phyloP scores from a whole-genome alignment of 78 protist species.

The Dictyostelium discoideum region DNA sequence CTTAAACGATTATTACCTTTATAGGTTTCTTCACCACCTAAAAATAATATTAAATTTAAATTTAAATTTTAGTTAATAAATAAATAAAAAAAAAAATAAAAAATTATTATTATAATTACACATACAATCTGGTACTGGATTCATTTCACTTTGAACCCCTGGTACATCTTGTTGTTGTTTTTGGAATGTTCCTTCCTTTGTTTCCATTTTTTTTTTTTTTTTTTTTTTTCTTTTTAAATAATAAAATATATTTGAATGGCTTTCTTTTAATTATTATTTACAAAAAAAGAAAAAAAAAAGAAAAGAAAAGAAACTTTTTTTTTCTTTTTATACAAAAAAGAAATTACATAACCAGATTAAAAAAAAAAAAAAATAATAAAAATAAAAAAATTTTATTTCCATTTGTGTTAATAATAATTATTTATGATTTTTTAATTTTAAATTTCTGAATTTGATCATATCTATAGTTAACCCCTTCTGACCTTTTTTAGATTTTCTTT shows the following conservation, averaged over 20 bases:
- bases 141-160: background rate
- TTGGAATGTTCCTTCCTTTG: background rate
- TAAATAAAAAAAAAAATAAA: no score
- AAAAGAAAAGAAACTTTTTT: background rate
- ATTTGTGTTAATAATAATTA: background rate
- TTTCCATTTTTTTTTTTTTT: background rate
- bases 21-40: conserved; percentile 4
- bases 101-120: background rate
- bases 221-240: background rate
- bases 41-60: background rate
- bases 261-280: background rate
- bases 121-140: background rate
- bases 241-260: background rate
- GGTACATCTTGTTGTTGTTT: background rate
- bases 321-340: background rate
- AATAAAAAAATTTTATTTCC: background rate
- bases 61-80: no score
- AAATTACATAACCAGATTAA: no score
- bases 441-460: background rate
- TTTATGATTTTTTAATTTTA: background rate
- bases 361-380: background rate
- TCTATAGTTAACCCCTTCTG: background rate
- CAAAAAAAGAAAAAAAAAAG: background rate
- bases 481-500: background rate
- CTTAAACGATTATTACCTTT: conserved; percentile 7